Evolutionary conservation across 768 basidiomycete species (phyloP).

Genomic region (Leccinum uliginosum): DNA sequence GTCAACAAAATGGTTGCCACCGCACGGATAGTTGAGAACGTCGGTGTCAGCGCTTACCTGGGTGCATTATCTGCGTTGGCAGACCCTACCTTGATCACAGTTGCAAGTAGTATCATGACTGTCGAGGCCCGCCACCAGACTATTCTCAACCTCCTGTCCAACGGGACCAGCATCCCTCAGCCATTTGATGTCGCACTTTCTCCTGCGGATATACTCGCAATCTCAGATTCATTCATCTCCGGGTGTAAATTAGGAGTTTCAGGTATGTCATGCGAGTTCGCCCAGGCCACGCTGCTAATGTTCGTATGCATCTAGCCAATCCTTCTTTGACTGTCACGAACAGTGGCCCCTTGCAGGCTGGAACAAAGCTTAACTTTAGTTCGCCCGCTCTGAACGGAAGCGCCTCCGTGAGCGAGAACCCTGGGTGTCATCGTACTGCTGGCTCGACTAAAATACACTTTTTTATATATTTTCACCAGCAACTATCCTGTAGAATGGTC

Average conservation of each 20-base stretch:
- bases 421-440: neutral
- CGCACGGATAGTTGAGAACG: slow-evolving; percentile 71
- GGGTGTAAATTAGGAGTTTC: slow-evolving; percentile 62
- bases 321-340: slow-evolving; percentile 59
- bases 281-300: neutral
- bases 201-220: slow-evolving; percentile 66
- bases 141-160: slow-evolving; percentile 65
- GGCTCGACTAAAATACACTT: slow-evolving; percentile 7
- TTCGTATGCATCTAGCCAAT: slow-evolving; percentile 40
- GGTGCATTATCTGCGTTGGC: slow-evolving; percentile 63
- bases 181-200: slow-evolving; percentile 72
- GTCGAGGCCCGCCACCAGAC: slow-evolving; percentile 84
- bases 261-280: slow-evolving; percentile 32
- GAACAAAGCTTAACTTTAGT: slow-evolving; percentile 60
- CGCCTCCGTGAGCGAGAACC: slow-evolving; percentile 38
- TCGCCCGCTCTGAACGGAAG: slow-evolving; percentile 53
- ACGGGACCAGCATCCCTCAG: slow-evolving; percentile 52
- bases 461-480: slow-evolving; percentile 34
- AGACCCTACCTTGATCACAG: slow-evolving; percentile 55
- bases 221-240: slow-evolving; percentile 63
- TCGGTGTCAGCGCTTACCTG: slow-evolving; percentile 75
- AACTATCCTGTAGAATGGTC: slow-evolving; percentile 72
- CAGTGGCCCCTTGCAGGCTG: slow-evolving; percentile 49
- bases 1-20: slow-evolving; percentile 65
- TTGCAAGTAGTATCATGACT: slow-evolving; percentile 72